These are phyloP conservation scores for Penicillium rolfsii DNA, from an alignment of 2,329 filamentous ascomycete species.

Conservation along the genomic window DNA sequence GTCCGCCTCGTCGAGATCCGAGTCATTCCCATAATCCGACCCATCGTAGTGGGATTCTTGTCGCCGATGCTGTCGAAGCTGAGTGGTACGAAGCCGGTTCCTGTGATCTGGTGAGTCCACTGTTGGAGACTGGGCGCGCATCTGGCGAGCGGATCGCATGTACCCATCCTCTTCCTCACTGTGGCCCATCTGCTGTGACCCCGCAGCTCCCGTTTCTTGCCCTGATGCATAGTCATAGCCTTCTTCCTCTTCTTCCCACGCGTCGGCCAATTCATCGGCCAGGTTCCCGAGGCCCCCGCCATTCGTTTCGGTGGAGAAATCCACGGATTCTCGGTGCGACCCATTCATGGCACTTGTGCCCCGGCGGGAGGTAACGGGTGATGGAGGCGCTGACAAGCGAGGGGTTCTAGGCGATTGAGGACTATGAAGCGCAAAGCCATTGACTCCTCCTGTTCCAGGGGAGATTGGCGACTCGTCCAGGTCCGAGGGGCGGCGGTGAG, in stretches of 20 bases:
- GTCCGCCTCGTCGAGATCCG: constrained; percentile 57
- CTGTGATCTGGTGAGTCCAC: constrained; percentile 37
- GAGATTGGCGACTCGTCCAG: constrained; percentile 44
- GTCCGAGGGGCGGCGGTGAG: constrained; percentile 46
- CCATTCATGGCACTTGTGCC: constrained; percentile 43
- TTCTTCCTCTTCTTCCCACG: constrained; percentile 58
- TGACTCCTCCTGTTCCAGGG: constrained; percentile 35
- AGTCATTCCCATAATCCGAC: constrained; percentile 61
- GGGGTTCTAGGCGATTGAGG: constrained; percentile 42
- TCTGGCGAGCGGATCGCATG: constrained; percentile 32
- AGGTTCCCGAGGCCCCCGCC: constrained; percentile 61
- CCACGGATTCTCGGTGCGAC: constrained; percentile 43
- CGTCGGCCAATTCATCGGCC: constrained; percentile 65
- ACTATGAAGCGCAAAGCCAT: constrained; percentile 36
- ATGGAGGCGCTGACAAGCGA: constrained; percentile 43
- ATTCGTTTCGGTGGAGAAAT: constrained; percentile 40
- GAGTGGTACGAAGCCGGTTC: constrained; percentile 44
- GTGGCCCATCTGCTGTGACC: constrained; percentile 36
- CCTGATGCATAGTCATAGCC: constrained; percentile 49
- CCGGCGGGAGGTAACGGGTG: constrained; percentile 44
- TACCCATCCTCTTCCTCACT: constrained; percentile 40
- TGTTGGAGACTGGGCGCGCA: constrained; percentile 33
- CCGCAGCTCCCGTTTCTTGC: constrained; percentile 37
- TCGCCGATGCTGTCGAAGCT: constrained; percentile 43
- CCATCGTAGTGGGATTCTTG: constrained; percentile 57